Percentiles rank a stretch among this genome's conserved stretches.
Evolutionary conservation across 176 grass and related monocot genomes (phyloP).

Genomic region (Paspalum vaginatum): DNA sequence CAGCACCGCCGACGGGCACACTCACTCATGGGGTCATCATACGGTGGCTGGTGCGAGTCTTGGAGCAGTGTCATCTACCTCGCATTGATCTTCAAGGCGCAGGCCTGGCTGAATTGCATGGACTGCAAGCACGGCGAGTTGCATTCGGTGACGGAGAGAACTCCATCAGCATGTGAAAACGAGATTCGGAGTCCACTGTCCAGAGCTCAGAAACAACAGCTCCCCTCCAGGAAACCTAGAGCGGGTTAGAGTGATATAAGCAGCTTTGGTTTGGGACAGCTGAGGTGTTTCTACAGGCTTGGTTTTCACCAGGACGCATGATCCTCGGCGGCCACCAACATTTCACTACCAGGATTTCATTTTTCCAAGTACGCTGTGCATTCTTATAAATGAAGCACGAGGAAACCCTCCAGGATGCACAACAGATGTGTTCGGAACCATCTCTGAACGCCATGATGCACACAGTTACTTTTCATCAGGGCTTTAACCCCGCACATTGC

Average conservation of each 20-base stretch:
- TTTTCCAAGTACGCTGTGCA: background rate
- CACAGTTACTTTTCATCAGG: constrained; percentile 4
- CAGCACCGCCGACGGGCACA: no score
- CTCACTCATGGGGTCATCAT: background rate
- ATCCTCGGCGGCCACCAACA: background rate
- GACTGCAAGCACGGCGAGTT: background rate
- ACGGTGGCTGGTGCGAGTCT: background rate
- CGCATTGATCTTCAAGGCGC: background rate
- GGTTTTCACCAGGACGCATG: background rate
- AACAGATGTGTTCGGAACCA: background rate
- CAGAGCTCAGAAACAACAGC: background rate
- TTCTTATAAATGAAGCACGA: background rate
- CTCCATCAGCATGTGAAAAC: background rate
- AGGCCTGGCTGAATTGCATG: background rate
- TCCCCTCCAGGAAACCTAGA: no score
- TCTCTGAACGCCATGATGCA: background rate
- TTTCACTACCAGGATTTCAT: background rate
- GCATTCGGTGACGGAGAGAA: background rate
- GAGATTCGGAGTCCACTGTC: background rate
- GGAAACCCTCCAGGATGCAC: background rate
- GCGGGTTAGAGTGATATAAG: background rate
- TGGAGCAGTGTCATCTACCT: background rate
- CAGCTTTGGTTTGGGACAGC: background rate
- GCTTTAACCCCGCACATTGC: background rate
- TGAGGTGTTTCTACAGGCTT: background rate